phyloP scores from a whole-genome alignment of 2,329 filamentous ascomycete genomes.

The Ascochyta viciae-villosae region DNA sequence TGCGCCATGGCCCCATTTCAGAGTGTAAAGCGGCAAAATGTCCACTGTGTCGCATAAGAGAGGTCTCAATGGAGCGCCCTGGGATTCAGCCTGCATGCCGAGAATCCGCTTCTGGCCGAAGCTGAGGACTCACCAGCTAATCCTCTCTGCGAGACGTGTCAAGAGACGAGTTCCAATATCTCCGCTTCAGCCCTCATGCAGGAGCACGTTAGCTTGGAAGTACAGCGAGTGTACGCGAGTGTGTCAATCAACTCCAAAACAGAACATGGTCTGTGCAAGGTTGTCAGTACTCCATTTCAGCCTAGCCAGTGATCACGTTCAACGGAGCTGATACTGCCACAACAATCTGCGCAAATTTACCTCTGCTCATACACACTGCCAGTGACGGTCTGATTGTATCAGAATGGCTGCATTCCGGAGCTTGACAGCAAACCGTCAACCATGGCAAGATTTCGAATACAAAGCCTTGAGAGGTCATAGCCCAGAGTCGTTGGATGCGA shows the following conservation, averaged over 20 bases:
- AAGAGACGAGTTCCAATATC: constrained; percentile 6
- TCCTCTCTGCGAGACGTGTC: constrained; percentile 1
- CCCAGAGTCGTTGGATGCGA: neutral
- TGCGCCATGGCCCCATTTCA: constrained; percentile 22
- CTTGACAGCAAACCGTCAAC: constrained; percentile 21
- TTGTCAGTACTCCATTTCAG: neutral
- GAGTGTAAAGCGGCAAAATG: constrained; percentile 15
- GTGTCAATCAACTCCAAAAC: too few relatives aligned
- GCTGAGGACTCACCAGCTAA: constrained; percentile 8
- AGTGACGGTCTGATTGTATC: neutral
- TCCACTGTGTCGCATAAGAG: constrained; percentile 3
- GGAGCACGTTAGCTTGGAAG: neutral
- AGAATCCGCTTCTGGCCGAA: constrained; percentile 1
- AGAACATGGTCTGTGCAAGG: neutral
- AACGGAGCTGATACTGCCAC: neutral
- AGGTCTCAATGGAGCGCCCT: neutral
- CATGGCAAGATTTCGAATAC: constrained; percentile 20
- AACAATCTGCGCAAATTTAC: neutral
- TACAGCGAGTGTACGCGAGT: too few relatives aligned
- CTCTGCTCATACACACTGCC: neutral
- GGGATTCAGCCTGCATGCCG: constrained; percentile 8
- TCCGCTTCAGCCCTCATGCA: constrained; percentile 5
- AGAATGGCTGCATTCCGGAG: constrained; percentile 22
- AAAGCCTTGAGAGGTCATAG: neutral
- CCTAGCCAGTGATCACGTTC: neutral